Percentiles rank a stretch among this genome's conserved stretches.
Conservation (phyloP, 371 early-diverging fungal species). For the Choanephora cucurbitarum region DNA sequence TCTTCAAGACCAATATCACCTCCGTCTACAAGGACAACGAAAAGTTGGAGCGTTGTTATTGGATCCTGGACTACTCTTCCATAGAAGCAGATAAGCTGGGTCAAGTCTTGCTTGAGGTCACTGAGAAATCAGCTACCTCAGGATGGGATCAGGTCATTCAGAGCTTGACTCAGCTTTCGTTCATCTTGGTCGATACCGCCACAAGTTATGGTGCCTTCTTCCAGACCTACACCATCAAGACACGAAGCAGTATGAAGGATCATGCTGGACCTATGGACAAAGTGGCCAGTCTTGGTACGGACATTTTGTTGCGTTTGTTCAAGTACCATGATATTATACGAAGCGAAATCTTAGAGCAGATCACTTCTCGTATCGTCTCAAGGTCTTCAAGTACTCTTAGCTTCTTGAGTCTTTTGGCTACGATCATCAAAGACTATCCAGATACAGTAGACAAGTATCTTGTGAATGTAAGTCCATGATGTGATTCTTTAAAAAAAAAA, state of each 20-base stretch:
- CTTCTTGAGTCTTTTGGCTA: conserved; percentile 53
- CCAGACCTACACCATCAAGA: neutral
- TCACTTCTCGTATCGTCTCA: conserved; percentile 61
- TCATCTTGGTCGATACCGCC: conserved; percentile 56
- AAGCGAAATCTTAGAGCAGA: conserved; percentile 62
- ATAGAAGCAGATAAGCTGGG: conserved; percentile 5
- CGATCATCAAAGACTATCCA: conserved; percentile 46
- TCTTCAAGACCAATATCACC: conserved; percentile 48
- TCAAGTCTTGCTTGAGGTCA: conserved; percentile 29
- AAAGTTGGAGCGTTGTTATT: conserved; percentile 46
- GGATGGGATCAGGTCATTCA: conserved; percentile 69
- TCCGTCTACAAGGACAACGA: conserved; percentile 55
- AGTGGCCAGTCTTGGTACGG: conserved; percentile 41
- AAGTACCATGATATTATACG: conserved; percentile 62
- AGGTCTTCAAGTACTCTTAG: conserved; percentile 49
- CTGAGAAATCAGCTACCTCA: conserved; percentile 45
- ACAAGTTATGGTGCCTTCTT: conserved; percentile 27
- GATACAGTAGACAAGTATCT: conserved; percentile 33
- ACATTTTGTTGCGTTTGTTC: conserved; percentile 49
- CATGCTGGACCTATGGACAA: conserved; percentile 26
- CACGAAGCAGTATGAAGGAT: conserved; percentile 11
- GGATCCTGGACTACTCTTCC: conserved; percentile 39
- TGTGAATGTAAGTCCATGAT: conserved; percentile 35
- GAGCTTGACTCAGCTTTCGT: conserved; percentile 55
- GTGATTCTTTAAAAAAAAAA: too few relatives aligned